Base-by-base conservation (phyloP, 306 rosid species). In the Corylus americana region DNA sequence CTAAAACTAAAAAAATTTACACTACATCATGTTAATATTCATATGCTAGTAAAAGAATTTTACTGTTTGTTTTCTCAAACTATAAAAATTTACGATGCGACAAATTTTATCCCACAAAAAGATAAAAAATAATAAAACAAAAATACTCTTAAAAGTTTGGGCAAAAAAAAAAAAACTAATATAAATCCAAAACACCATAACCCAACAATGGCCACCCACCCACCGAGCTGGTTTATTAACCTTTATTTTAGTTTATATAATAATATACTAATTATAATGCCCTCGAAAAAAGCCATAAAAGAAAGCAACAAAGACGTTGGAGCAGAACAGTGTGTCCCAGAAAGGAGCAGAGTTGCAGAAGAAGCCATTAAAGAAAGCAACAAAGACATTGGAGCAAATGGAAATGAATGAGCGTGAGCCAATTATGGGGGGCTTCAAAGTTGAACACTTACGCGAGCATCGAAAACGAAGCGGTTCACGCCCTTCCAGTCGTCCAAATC, bases 401-500 rank as follows among this genome's bases (percentile, higher is more conserved):
- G 0, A 42, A 9, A 6, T 20, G 6, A 1, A 47, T 31, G 35
- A 31, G 35, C 35, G 35, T 2, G 1, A 57, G 59, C 47, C 2
- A 18, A 35, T 0, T 22, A 22, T 20, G 39, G 1, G 29, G 8
- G 25, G 25, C 25, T 22, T 11, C 16, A 5, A 1, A 47, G 7
- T 0, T 9, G 12, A n/a, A n/a, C 2, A 74, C 88, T 82, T 74
- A 94, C 98, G 4, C 55, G 78, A 37, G 99, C 99, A 77, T 95
- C 89, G 35, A 95, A 95, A 51, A 57, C 62, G 45, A 89, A 95
- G 14, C 99, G 93, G 86, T 79, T 77, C 0, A 91, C 85, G 44
- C 90, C 89, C 4, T 90, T 88, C 98, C 99, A 95, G 5, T 80
- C 80, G n/a, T 95, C 99, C 71, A 95, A 81, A 89, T 95, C 99